phyloP scores from a whole-genome alignment of 129 eudicot species.

The Calendula officinalis region DNA sequence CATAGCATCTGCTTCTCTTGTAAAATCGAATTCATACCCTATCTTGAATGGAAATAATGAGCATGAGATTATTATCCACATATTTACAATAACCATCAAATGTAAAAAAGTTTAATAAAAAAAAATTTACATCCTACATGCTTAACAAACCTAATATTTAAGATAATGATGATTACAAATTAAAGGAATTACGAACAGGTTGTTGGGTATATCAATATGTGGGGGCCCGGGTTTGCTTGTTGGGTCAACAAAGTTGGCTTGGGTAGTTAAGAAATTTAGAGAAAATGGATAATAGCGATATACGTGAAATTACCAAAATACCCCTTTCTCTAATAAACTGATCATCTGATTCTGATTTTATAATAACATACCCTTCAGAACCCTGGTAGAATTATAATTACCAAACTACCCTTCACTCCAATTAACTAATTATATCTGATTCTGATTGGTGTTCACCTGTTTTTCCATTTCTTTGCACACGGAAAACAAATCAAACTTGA shows the following conservation, averaged over 20 bases:
- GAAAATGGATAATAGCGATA: too few relatives aligned
- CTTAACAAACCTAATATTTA: conserved; percentile 15
- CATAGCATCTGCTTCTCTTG: conserved; percentile 97
- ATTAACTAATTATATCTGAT: background rate
- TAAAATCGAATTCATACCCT: conserved; percentile 88
- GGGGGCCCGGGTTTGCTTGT: too few relatives aligned
- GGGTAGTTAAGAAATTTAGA: too few relatives aligned
- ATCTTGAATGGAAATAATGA: conserved; percentile 53
- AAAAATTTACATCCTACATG: background rate
- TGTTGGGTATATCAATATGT: too few relatives aligned
- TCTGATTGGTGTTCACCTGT: conserved; percentile 53
- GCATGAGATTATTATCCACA: conserved; percentile 30
- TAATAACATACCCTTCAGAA: background rate
- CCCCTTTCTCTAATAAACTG: background rate
- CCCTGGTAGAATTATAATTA: background rate
- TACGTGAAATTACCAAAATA: background rate
- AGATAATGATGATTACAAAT: background rate
- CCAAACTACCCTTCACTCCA: too few relatives aligned
- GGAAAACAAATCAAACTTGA: conserved; percentile 82
- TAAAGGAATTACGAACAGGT: background rate
- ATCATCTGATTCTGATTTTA: background rate
- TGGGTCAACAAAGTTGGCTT: too few relatives aligned
- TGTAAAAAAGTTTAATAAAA: background rate
- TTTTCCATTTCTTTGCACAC: conserved; percentile 95
- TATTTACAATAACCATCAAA: conserved; percentile 1